A percentile compares a stretch with the other conserved stretches of the same genome.
Conservation (phyloP, 208 protist species). For the Leishmania lainsoni region DNA sequence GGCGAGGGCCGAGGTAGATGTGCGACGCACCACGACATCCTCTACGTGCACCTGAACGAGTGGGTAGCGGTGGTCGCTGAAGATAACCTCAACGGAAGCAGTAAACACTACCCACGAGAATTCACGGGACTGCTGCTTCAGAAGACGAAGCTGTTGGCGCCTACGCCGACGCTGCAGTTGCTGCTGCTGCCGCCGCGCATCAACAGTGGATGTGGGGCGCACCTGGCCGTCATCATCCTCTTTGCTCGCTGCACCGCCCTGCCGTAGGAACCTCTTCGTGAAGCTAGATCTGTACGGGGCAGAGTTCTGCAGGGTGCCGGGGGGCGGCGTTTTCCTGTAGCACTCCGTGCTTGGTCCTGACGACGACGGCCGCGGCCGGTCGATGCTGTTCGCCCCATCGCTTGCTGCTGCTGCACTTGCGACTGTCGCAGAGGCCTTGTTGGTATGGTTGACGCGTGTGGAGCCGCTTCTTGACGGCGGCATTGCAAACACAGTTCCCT, state of each 20-base stretch:
- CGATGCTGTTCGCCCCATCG: neutral
- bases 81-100: conserved; percentile 47
- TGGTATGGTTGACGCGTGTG: neutral
- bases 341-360: neutral
- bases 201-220: neutral
- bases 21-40: conserved; percentile 45
- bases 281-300: neutral
- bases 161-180: neutral
- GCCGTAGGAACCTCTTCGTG: neutral
- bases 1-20: conserved; percentile 13
- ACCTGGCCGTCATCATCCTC: neutral
- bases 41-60: conserved; percentile 45
- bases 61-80: conserved; percentile 73
- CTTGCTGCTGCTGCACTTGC: neutral
- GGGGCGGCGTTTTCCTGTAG: neutral
- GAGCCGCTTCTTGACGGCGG: neutral
- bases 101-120: conserved; percentile 45
- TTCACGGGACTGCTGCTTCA: conserved; percentile 8
- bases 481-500: neutral
- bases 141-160: neutral
- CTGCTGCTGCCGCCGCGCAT: neutral
- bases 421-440: neutral
- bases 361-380: neutral
- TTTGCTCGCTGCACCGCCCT: neutral
- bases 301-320: neutral